Percentiles rank a stretch among this genome's conserved stretches.
phyloP scores from a whole-genome alignment of 140 eudicot genomes.

The Oenanthe javanica region DNA sequence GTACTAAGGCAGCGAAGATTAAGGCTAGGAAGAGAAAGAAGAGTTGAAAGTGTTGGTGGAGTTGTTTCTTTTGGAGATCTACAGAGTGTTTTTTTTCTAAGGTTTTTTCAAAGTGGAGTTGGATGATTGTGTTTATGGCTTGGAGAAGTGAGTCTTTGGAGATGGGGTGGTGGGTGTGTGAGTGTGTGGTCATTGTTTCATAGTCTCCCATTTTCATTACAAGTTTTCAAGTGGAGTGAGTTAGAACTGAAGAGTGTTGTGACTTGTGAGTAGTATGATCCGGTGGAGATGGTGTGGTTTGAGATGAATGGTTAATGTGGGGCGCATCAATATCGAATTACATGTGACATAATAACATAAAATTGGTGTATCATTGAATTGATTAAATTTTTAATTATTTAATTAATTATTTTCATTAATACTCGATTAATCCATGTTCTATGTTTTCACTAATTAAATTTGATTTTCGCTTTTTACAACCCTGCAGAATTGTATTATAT shows the following conservation, averaged over 20 bases:
- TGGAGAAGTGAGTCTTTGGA: conserved; percentile 70
- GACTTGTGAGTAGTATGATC: background rate
- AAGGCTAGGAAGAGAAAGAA: conserved; percentile 74
- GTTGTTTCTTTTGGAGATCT: conserved; percentile 83
- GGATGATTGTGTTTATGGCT: conserved; percentile 91
- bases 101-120: conserved; percentile 96
- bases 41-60: conserved; percentile 72
- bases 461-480: too few species aligned
- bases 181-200: conserved; percentile 31
- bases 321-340: background rate
- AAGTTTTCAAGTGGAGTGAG: too few species aligned
- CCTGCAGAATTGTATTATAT: too few species aligned
- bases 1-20: conserved; percentile 47
- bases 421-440: too few species aligned
- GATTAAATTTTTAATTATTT: too few species aligned
- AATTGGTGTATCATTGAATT: too few species aligned
- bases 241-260: too few species aligned
- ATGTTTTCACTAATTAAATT: too few species aligned
- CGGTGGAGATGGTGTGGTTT: background rate
- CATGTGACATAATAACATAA: too few species aligned
- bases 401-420: too few species aligned
- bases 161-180: conserved; percentile 27
- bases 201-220: conserved; percentile 54
- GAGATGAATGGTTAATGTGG: background rate
- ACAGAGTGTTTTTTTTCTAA: conserved; percentile 85